Conservation (phyloP, 108 stramenopile species). For the Seminavis robusta region DNA sequence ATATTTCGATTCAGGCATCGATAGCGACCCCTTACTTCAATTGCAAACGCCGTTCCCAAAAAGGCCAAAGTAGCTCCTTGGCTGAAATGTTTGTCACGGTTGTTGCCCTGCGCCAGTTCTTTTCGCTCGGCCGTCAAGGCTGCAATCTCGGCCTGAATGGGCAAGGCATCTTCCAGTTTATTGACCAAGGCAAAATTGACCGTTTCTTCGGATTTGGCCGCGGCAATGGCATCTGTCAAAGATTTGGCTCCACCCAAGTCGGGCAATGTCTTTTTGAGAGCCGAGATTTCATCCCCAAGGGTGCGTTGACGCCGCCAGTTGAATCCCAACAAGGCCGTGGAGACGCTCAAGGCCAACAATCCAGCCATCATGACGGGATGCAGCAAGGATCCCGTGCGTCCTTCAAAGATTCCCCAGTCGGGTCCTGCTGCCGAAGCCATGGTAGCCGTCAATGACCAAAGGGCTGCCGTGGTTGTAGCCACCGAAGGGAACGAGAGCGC, state of each 20-base stretch:
- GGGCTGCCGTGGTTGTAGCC: too few relatives aligned
- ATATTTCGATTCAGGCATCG: too few relatives aligned
- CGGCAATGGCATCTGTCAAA: constrained; percentile 38
- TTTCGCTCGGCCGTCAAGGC: constrained; percentile 80
- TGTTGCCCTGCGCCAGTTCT: constrained; percentile 48
- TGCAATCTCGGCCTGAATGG: constrained; percentile 59
- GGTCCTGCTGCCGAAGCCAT: constrained; percentile 41
- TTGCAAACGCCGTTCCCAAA: constrained; percentile 88
- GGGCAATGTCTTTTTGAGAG: constrained; percentile 63
- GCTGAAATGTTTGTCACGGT: constrained; percentile 87
- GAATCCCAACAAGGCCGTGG: constrained; percentile 86
- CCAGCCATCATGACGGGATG: constrained; percentile 88
- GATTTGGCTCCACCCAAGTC: constrained; percentile 38
- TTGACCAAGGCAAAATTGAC: constrained; percentile 39
- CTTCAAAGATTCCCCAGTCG: constrained; percentile 42
- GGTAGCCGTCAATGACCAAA: too few relatives aligned
- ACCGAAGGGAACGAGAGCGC: too few relatives aligned
- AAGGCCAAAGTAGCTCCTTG: constrained; percentile 86
- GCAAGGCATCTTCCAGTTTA: constrained; percentile 46
- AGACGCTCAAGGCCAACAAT: constrained; percentile 61
- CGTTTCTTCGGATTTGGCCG: constrained; percentile 45
- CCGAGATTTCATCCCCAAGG: constrained; percentile 80
- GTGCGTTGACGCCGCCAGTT: constrained; percentile 93
- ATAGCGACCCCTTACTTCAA: constrained; percentile 90
- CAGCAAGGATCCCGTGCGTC: constrained; percentile 71